phyloP scores from a whole-genome alignment of 208 protist genomes.

The Porcisia deanei region DNA sequence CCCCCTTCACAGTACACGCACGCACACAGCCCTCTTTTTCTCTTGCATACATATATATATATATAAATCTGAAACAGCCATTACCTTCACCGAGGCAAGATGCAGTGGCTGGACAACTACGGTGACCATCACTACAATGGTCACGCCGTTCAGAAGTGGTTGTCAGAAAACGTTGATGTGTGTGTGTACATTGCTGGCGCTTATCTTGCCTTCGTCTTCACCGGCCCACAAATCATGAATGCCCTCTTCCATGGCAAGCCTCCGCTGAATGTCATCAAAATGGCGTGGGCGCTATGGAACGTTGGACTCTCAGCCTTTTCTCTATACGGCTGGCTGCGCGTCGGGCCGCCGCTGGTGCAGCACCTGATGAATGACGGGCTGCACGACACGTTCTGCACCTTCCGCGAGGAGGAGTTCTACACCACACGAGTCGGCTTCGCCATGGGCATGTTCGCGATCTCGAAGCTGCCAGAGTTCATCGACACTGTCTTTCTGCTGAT shows the following conservation, averaged over 20 bases:
- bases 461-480: slow-evolving; percentile 86
- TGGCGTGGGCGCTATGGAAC: slow-evolving; percentile 85
- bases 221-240: slow-evolving; percentile 37
- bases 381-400: slow-evolving; percentile 71
- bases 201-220: slow-evolving; percentile 75
- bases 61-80: neutral
- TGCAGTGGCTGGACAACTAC: slow-evolving; percentile 56
- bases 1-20: too few relatives aligned
- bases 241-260: slow-evolving; percentile 48
- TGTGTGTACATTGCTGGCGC: slow-evolving; percentile 48
- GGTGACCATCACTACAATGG: slow-evolving; percentile 45
- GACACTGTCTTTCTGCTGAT: slow-evolving; percentile 87
- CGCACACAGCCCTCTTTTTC: neutral
- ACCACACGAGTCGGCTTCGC: slow-evolving; percentile 68
- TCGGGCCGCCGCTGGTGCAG: slow-evolving; percentile 44
- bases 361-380: slow-evolving; percentile 35
- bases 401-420: slow-evolving; percentile 63
- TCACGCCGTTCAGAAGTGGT: slow-evolving; percentile 32
- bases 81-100: slow-evolving; percentile 8
- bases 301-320: slow-evolving; percentile 83
- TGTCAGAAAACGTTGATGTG: slow-evolving; percentile 46
- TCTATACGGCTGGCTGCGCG: slow-evolving; percentile 60
- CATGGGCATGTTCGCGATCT: slow-evolving; percentile 78
- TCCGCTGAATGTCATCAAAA: slow-evolving; percentile 49
- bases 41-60: neutral